Evolutionary conservation across 805 yeast genomes (phyloP).

Genomic region (Candida sakaeoensis): DNA sequence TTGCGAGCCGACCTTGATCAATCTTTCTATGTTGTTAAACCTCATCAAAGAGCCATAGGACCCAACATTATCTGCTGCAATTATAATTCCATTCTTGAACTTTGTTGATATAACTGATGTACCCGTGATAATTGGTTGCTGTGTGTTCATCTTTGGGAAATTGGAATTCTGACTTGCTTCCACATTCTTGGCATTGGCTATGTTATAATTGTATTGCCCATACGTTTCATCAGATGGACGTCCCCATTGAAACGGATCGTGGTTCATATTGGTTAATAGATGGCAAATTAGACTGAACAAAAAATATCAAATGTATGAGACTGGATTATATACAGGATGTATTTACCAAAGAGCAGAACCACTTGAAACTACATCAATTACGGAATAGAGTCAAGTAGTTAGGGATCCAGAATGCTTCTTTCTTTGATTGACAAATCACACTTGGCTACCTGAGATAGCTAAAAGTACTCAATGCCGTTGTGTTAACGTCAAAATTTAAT

Average conservation of each 20-base stretch:
- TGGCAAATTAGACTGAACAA: slow-evolving; percentile 6
- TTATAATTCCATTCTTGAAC: slow-evolving; percentile 82
- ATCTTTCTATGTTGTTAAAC: slow-evolving; percentile 79
- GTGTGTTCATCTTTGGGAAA: slow-evolving; percentile 81
- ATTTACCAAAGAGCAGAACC: too few species aligned
- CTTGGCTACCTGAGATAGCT: too few species aligned
- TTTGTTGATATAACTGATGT: slow-evolving; percentile 92
- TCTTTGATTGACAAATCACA: too few species aligned
- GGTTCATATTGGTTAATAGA: slow-evolving; percentile 61
- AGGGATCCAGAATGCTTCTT: too few species aligned
- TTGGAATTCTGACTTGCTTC: slow-evolving; percentile 13
- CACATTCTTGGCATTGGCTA: slow-evolving; percentile 55
- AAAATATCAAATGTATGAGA: not conserved
- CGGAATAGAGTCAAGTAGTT: too few species aligned
- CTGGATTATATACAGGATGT: slow-evolving; percentile 3
- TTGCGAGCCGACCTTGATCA: slow-evolving; percentile 76
- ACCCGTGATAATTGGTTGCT: slow-evolving; percentile 94
- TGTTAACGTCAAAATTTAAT: too few species aligned
- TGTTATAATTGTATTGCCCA: slow-evolving; percentile 73
- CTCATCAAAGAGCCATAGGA: slow-evolving; percentile 92
- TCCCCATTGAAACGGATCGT: slow-evolving; percentile 95
- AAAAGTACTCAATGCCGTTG: too few species aligned
- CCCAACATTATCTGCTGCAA: slow-evolving; percentile 92
- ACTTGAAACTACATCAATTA: too few species aligned
- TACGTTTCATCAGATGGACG: slow-evolving; percentile 82